Evolutionary conservation across 805 yeast genomes (phyloP).

Genomic region (Wickerhamiella siamensis): DNA sequence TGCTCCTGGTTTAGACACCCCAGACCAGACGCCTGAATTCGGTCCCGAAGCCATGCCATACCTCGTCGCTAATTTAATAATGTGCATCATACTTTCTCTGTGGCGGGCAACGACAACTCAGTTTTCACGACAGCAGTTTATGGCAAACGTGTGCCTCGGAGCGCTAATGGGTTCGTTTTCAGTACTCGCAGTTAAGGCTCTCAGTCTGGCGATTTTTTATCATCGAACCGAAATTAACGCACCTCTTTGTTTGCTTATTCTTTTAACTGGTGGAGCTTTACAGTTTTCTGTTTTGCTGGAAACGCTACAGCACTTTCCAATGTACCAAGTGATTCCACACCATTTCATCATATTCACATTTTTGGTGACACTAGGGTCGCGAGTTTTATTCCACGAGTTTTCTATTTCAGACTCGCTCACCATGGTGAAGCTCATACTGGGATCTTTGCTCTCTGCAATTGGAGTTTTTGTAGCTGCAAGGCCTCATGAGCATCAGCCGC

Average conservation of each 20-base stretch:
- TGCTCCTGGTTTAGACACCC: conserved; percentile 15
- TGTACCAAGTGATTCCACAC: conserved; percentile 36
- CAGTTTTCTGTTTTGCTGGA: conserved; percentile 30
- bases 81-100: not conserved
- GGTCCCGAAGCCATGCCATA: not conserved
- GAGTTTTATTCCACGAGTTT: conserved; percentile 31
- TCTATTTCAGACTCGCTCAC: conserved; percentile 19
- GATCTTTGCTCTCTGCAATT: conserved; percentile 27
- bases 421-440: conserved; percentile 21
- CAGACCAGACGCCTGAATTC: not conserved
- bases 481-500: conserved; percentile 13
- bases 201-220: conserved; percentile 22
- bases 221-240: conserved; percentile 5
- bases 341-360: conserved; percentile 36
- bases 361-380: conserved; percentile 32
- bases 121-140: conserved; percentile 7
- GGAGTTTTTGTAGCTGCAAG: conserved; percentile 28
- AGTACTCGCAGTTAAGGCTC: conserved; percentile 32
- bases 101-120: conserved; percentile 3
- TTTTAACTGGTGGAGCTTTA: conserved; percentile 28
- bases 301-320: conserved; percentile 29
- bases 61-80: not conserved
- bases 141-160: conserved; percentile 8
- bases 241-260: conserved; percentile 11
- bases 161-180: conserved; percentile 36